Evolutionary conservation across 2,329 filamentous ascomycete genomes (phyloP), one percentile per base, ranked within the genome.

Genomic region (Pseudovirgaria hyperparasitica): DNA sequence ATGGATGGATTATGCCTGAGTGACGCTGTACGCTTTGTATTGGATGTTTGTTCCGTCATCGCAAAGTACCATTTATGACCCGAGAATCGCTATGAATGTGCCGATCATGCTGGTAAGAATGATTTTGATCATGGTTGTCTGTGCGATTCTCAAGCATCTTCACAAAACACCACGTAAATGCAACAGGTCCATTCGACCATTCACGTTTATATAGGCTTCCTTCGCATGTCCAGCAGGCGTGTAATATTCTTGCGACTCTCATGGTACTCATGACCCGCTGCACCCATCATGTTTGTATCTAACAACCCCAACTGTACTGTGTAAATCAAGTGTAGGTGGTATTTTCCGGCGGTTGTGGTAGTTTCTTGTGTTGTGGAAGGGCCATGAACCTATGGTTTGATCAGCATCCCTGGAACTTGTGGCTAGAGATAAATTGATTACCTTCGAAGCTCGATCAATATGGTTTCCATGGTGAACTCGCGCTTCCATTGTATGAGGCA

Each of bases 391-490:
- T 92, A 39, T 23, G 28, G 11, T 5, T 10, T 21, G 22, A 38
- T 16, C 35, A 34, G 18, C 26, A 26, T 18, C 27, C 20, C 45
- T 13, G 46, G 32, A 12, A 32, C 31, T 16, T 25, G 13, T n/a
- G 24, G 16, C 7, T 18, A 18, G 16, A 15, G 6, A 25, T 6
- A 5, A 10, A 13, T 16, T 8, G 36, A 63, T 38, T 48, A 81
- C 79, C 79, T 76, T 62, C 82, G 70, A 33, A 93, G 65, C 53
- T 92, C 85, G 37, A 90, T 82, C 39, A 93, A 62, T 29, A 92
- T 76, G 1, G 82, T 92, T 63, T 96, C 87, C 82, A 93, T 92
- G 18, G 85, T 92, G 50, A 85, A 90, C 24, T 92, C 79, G 33
- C 84, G 70, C 63, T 82, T 90, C 90, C 90, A 98, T 54, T 82